phyloP scores from a whole-genome alignment of 2,329 filamentous ascomycete genomes.

The Teratosphaeria zuluensis region DNA sequence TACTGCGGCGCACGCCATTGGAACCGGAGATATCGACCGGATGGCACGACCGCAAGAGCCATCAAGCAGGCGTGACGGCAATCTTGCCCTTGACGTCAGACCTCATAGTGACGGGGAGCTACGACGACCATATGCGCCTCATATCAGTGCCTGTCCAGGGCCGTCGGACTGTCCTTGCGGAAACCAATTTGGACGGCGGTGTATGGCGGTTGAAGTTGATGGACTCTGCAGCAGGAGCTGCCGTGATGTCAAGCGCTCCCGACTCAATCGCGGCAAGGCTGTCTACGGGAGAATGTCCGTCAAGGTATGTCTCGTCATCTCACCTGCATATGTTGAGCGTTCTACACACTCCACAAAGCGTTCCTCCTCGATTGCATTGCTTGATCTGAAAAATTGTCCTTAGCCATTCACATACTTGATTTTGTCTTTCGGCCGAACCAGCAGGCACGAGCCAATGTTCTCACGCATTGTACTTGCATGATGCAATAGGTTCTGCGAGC shows the following conservation, averaged over 20 bases:
- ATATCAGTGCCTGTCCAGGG: slow-evolving; percentile 36
- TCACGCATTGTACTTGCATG: neutral
- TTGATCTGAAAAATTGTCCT: neutral
- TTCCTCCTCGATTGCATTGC: neutral
- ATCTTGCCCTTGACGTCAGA: slow-evolving; percentile 61
- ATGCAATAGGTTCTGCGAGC: neutral
- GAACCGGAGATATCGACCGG: neutral
- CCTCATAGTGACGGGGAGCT: slow-evolving; percentile 75
- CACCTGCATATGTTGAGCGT: neutral
- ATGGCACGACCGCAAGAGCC: slow-evolving; percentile 46
- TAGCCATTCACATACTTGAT: neutral
- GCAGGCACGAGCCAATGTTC: neutral
- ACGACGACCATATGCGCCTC: slow-evolving; percentile 74
- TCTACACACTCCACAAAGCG: neutral
- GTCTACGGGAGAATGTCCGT: neutral
- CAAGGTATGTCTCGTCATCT: slow-evolving; percentile 7
- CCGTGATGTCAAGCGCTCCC: neutral
- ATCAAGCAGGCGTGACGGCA: slow-evolving; percentile 77
- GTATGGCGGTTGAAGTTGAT: slow-evolving; percentile 78
- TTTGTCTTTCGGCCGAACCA: neutral
- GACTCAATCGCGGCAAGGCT: neutral
- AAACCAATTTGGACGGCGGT: slow-evolving; percentile 61
- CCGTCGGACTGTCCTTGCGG: slow-evolving; percentile 47
- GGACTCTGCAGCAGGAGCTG: slow-evolving; percentile 8
- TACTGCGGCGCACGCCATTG: slow-evolving; percentile 35